Conservation (phyloP, 2,329 filamentous ascomycete species). For the Monosporascus sp. region DNA sequence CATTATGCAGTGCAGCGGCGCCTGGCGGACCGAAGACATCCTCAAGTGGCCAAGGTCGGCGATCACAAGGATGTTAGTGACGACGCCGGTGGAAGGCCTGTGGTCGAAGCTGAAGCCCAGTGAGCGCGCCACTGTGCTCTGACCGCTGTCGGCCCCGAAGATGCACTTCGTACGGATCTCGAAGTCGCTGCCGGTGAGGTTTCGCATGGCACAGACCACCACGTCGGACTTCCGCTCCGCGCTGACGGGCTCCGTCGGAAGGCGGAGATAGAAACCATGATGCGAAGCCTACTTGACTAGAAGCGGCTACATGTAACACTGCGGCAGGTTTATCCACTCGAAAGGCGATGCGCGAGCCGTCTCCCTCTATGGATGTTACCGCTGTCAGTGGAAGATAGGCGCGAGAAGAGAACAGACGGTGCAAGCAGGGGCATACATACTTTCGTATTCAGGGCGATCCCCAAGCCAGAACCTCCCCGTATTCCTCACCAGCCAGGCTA, state of each 20-base stretch:
- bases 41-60: conserved; percentile 49
- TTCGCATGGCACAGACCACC: conserved; percentile 23
- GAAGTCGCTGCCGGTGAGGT: conserved; percentile 40
- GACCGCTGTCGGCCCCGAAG: conserved; percentile 53
- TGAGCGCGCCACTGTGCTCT: conserved; percentile 33
- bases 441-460: conserved; percentile 39
- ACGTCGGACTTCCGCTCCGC: conserved; percentile 17
- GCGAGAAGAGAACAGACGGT: too few species aligned
- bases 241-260: conserved; percentile 31
- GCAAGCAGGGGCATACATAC: conserved; percentile 19
- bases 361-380: conserved; percentile 26
- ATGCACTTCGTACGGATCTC: conserved; percentile 44
- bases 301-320: conserved; percentile 39
- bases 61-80: conserved; percentile 35
- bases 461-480: conserved; percentile 45
- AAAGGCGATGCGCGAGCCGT: conserved; percentile 39
- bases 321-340: conserved; percentile 36
- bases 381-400: too few species aligned
- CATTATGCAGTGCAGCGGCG: conserved; percentile 53
- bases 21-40: conserved; percentile 35
- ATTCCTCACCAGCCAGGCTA: conserved; percentile 49
- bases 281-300: conserved; percentile 34
- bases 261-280: conserved; percentile 34
- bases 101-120: conserved; percentile 30
- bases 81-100: conserved; percentile 30